Evolutionary conservation across 768 basidiomycete species (phyloP).

Genomic region (Phanerochaete sordida): DNA sequence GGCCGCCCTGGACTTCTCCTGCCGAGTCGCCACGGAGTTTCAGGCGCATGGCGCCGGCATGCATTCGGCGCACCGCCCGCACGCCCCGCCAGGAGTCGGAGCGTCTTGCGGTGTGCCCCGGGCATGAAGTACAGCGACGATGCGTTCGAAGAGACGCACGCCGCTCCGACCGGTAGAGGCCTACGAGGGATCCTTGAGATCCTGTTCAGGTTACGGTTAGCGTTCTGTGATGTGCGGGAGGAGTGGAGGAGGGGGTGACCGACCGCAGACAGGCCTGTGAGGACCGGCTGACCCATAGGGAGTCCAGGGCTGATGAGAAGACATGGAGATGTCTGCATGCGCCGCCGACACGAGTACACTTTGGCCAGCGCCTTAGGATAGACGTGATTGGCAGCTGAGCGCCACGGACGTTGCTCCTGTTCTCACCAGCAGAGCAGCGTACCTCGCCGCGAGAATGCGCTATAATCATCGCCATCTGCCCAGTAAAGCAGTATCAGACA

Average conservation of each 20-base stretch:
- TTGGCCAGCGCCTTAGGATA: neutral
- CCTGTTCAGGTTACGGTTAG: neutral
- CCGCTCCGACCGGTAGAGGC: neutral
- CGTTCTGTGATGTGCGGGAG: neutral
- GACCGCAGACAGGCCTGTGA: neutral
- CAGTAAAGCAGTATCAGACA: neutral
- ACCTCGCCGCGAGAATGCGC: neutral
- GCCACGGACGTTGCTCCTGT: neutral
- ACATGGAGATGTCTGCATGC: neutral
- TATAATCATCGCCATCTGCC: neutral
- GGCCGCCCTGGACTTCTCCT: neutral
- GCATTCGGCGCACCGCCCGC: neutral
- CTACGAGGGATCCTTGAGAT: neutral
- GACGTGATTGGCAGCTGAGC: neutral
- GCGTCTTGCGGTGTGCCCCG: neutral
- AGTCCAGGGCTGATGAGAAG: neutral
- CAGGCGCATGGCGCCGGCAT: neutral
- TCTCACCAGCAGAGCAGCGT: neutral
- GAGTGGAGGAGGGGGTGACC: neutral
- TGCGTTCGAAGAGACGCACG: neutral
- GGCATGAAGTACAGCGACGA: neutral
- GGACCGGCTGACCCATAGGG: neutral
- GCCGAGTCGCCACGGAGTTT: neutral
- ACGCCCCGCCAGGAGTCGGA: neutral
- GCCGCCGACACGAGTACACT: neutral